Evolutionary conservation across 2,329 filamentous ascomycete species (phyloP), one percentile per base, ranked within the genome.

Genomic region (Paramyrothecium roridum): DNA sequence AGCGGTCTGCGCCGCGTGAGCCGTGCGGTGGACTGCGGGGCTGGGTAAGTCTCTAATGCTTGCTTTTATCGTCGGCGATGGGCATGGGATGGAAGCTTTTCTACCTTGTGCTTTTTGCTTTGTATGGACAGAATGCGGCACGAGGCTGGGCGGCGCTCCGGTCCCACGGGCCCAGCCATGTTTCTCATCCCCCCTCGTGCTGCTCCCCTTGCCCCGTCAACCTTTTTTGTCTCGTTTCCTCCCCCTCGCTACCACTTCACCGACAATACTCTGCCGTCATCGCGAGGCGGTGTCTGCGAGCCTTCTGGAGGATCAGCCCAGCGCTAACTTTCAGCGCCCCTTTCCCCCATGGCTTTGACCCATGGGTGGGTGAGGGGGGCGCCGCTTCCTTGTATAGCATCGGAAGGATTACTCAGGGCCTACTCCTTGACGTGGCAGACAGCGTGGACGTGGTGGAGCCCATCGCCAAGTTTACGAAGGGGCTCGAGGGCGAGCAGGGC

Each of bases 371-470:
- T 19, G 13, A 19, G n/a, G 37, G n/a, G 37, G 37, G 37, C 13
- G 37, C 37, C 37, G n/a, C n/a, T 19, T 19, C 37, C 37, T 43
- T 43, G 37, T 43, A 43, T 3, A 86, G 93, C 0, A 96, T 96
- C 56, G 93, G 93, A 1, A 81, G 93, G 43, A 83, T 97, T 56
- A 96, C 91, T 0, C 80, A 88, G 55, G 89, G 89, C 0, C 80
- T 97, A 3, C 77, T 97, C n/a, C 73, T 87, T 23, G 77, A 84
- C 23, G 76, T 93, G 1, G 86, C 88, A n/a, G 76, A 84, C 16
- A 74, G 79, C 2, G 87, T 96, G 8, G 93, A 97, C 68, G 80
- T 96, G 21, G 84, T 97, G 33, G 93, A 97, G 76, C 93, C 93
- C 0, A 84, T 96, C 20, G 76, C 80, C 63, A 91, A 92, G 67